These are phyloP conservation scores for Yarrowia deformans DNA, from an alignment of 805 yeast genomes.

Conservation along the genomic window DNA sequence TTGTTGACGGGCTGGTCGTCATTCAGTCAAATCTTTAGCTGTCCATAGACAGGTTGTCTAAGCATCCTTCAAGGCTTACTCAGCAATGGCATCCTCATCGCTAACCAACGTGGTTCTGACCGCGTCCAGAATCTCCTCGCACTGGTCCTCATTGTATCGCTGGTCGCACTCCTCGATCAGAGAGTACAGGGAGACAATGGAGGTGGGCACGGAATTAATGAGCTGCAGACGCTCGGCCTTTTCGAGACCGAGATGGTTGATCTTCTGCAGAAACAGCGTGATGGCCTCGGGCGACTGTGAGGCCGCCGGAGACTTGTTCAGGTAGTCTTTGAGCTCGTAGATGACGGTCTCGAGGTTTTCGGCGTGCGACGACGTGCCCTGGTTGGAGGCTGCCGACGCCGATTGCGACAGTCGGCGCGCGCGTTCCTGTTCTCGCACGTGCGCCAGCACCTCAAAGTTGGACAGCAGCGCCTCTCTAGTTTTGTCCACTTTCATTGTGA, in stretches of 20 bases:
- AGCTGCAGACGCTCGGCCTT: constrained; percentile 86
- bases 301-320: constrained; percentile 53
- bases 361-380: constrained; percentile 22
- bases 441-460: constrained; percentile 67
- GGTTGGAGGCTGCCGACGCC: constrained; percentile 25
- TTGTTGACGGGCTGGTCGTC: background rate
- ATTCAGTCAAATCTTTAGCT: too few species aligned
- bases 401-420: constrained; percentile 36
- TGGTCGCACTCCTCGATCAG: constrained; percentile 92
- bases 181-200: constrained; percentile 78
- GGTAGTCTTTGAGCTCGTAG: constrained; percentile 51
- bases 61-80: background rate
- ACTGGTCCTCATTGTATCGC: constrained; percentile 73
- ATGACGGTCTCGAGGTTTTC: constrained; percentile 50
- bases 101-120: constrained; percentile 8
- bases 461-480: constrained; percentile 65
- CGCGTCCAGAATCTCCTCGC: constrained; percentile 64
- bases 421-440: constrained; percentile 56
- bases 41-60: background rate
- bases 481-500: constrained; percentile 56
- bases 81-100: constrained; percentile 26
- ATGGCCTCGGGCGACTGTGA: constrained; percentile 51
- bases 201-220: constrained; percentile 78
- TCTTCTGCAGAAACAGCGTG: constrained; percentile 52
- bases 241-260: constrained; percentile 63